Conservation (phyloP, 129 eudicot species). For the Centaurea solstitialis region DNA sequence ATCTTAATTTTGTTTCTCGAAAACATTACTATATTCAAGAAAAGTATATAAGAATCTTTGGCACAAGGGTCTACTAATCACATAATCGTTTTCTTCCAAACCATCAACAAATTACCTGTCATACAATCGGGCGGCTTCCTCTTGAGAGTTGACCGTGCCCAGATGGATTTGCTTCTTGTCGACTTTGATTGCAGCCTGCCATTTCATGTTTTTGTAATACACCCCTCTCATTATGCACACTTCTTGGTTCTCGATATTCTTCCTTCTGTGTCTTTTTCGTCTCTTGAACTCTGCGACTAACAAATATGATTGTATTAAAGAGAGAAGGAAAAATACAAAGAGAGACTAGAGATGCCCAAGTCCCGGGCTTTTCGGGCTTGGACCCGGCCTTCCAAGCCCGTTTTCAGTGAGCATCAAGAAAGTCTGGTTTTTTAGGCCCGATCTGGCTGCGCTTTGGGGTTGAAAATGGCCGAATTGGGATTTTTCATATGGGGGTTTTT, state of each 20-base stretch:
- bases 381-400: no score
- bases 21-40: not conserved
- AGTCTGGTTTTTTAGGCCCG: no score
- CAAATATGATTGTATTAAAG: not conserved
- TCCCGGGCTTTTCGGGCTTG: no score
- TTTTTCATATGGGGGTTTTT: no score
- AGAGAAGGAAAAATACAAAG: not conserved
- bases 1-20: not conserved
- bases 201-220: conserved; percentile 91
- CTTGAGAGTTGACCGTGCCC: conserved; percentile 91
- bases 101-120: conserved; percentile 64
- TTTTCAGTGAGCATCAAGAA: no score
- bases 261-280: conserved; percentile 82
- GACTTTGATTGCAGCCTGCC: conserved; percentile 99
- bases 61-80: not conserved
- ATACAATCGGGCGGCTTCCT: conserved; percentile 95
- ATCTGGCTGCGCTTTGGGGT: no score
- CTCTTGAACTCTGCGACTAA: conserved; percentile 61
- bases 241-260: conserved; percentile 74
- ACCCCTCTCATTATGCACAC: conserved; percentile 79
- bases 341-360: no score
- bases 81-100: not conserved
- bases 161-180: conserved; percentile 97
- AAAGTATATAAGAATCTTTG: not conserved
- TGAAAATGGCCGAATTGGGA: no score